phyloP scores from a whole-genome alignment of 2,329 filamentous ascomycete species.

The Cordyceps pruinosa region DNA sequence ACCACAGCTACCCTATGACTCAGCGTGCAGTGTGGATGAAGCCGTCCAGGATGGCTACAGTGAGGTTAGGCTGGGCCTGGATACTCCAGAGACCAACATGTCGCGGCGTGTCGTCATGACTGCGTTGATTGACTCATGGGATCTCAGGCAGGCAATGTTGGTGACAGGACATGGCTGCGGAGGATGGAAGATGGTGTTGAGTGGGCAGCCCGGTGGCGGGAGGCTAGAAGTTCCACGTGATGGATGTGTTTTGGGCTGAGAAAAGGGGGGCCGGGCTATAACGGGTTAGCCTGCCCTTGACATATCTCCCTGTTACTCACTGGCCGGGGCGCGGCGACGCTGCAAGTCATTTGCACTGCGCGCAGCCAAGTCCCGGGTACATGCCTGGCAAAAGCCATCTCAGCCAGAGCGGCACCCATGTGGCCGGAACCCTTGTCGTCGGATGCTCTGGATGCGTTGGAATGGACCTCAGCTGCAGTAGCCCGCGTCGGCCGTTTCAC shows the following conservation, averaged over 20 bases:
- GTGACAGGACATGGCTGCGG: neutral
- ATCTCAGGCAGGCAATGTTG: neutral
- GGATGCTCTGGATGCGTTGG: neutral
- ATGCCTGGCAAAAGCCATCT: neutral
- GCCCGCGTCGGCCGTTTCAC: too few species aligned
- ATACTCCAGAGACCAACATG: neutral
- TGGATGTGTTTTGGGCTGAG: neutral
- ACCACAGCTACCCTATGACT: neutral
- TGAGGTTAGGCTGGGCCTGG: neutral
- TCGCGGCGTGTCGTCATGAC: neutral
- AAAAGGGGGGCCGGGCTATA: neutral
- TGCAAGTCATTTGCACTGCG: constrained; percentile 4
- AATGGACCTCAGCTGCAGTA: neutral
- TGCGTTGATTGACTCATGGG: neutral
- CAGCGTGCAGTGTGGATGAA: neutral
- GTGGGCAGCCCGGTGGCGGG: neutral
- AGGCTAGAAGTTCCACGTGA: constrained; percentile 8
- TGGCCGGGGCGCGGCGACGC: neutral
- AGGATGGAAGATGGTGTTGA: too few species aligned
- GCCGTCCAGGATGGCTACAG: neutral
- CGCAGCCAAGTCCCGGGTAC: neutral
- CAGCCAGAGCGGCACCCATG: neutral
- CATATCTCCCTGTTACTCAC: neutral
- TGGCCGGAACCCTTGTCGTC: neutral
- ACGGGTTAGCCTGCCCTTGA: neutral